Evolutionary conservation across 257 asterid genomes (phyloP), one percentile per base, ranked within the genome.

Genomic region (Lycium ferocissimum): DNA sequence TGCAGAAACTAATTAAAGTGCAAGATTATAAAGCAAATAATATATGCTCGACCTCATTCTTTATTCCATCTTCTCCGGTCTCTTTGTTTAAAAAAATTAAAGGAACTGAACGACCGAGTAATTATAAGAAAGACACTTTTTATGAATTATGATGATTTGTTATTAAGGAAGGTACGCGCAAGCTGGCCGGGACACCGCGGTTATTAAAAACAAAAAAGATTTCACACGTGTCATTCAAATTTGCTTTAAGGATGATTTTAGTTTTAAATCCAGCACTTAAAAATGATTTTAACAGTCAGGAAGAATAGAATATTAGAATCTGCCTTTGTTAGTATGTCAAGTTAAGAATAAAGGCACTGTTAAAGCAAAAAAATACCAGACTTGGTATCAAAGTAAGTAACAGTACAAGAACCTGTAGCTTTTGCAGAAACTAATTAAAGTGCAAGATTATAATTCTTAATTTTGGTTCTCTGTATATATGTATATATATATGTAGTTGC

Each of bases 111-210:
- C 33, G 33, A 26, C 33, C 33, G 33, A 26, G 33, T 26, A 26
- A 26, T 26, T 26, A 26, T 26, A 26, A 26, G 33, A 26, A 26
- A 26, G 33, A 26, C 33, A 26, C 33, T 26, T 26, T 26, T 26
- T 26, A 26, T 26, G 33, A 26, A 26, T 26, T 26, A 26, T 26
- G 33, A 26, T 26, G 33, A 26, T 26, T 26, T 26, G 33, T 26
- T 26, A 26, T 26, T 26, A 26, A 0, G 33, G 33, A 26, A 65
- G 71, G 4, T 66, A 10, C 0, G 0, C 0, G n/a, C n/a, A 1
- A 66, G 0, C n/a, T 66, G 2, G 11, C 3, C 0, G 0, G 38
- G 0, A 66, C 45, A 33, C 45, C 11, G 0, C 45, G 11, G 3
- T 66, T 33, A 5, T 12, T 5, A 4, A 62, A 1, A 62, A 26